Conservation (phyloP, 202 grass and related monocot genomes). For the Cymbopogon flexuosus region DNA sequence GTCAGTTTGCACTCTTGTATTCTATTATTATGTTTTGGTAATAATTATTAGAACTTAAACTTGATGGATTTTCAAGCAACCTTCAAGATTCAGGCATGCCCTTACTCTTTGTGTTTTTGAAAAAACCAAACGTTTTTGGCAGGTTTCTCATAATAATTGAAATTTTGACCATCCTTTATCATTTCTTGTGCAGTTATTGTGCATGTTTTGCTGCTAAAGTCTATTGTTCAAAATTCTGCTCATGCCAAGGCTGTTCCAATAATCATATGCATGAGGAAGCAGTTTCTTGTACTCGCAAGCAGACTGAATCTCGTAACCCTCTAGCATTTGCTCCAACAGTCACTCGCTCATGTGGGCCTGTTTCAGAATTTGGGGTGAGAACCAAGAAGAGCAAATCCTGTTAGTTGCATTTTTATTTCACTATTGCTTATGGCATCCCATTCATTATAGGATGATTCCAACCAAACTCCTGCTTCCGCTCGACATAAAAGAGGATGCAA, state of each 20-base stretch:
- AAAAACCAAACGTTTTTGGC: background rate
- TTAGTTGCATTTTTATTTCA: background rate
- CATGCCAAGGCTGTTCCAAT: constrained; percentile 67
- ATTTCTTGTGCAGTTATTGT: constrained; percentile 52
- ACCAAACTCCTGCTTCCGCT: constrained; percentile 61
- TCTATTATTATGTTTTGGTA: background rate
- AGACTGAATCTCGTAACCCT: constrained; percentile 64
- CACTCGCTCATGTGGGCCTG: constrained; percentile 34
- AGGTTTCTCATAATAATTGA: background rate
- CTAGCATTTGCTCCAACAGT: constrained; percentile 74
- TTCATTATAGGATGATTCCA: constrained; percentile 50
- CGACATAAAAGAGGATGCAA: constrained; percentile 77
- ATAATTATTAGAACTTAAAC: background rate
- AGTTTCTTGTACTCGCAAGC: constrained; percentile 51
- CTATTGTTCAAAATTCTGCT: constrained; percentile 55
- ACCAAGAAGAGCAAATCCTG: background rate
- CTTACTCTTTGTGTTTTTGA: background rate
- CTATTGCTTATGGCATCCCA: constrained; percentile 1
- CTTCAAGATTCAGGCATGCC: background rate
- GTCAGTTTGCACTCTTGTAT: background rate
- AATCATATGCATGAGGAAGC: constrained; percentile 51
- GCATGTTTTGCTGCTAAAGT: constrained; percentile 68
- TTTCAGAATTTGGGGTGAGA: constrained; percentile 49
- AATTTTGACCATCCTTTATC: background rate
- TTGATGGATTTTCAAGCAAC: background rate